Conservation (phyloP, 2,329 filamentous ascomycete species). For the Thermoascus crustaceus region DNA sequence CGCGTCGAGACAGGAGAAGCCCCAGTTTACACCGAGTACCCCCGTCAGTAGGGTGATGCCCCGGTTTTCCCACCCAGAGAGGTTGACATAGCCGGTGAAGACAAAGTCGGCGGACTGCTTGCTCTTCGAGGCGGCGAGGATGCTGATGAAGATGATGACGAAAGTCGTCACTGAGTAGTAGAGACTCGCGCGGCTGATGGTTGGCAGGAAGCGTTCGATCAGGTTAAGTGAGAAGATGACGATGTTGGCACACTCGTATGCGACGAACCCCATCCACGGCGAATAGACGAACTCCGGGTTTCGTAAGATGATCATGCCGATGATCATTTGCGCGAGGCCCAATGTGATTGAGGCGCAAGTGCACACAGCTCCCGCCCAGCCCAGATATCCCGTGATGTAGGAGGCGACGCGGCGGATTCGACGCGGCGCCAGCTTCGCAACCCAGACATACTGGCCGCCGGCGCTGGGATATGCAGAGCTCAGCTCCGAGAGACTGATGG, state of each 20-base stretch:
- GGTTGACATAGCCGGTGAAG: constrained; percentile 46
- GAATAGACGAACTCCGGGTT: constrained; percentile 40
- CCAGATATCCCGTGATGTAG: constrained; percentile 45
- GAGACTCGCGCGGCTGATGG: constrained; percentile 36
- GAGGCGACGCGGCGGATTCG: too few relatives aligned
- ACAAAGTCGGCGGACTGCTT: constrained; percentile 43
- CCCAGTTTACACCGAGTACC: constrained; percentile 46
- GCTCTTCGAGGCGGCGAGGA: constrained; percentile 38
- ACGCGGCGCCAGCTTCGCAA: neutral
- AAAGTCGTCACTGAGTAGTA: constrained; percentile 43
- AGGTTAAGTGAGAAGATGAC: constrained; percentile 45
- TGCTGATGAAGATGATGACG: constrained; percentile 41
- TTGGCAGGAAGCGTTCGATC: constrained; percentile 29
- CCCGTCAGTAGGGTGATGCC: constrained; percentile 48
- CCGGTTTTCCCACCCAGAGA: constrained; percentile 42
- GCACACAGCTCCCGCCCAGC: constrained; percentile 48
- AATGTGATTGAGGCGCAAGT: constrained; percentile 46
- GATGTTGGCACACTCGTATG: constrained; percentile 41
- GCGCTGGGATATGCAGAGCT: neutral
- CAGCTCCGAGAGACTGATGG: neutral
- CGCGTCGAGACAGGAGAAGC: constrained; percentile 44
- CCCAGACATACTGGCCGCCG: neutral
- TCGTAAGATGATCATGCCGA: constrained; percentile 45
- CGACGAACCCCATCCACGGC: constrained; percentile 33
- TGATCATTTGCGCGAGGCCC: constrained; percentile 39